These are phyloP conservation scores for Penicillium ucsense DNA, from an alignment of 495 filamentous ascomycete genomes.

Conservation along the genomic window DNA sequence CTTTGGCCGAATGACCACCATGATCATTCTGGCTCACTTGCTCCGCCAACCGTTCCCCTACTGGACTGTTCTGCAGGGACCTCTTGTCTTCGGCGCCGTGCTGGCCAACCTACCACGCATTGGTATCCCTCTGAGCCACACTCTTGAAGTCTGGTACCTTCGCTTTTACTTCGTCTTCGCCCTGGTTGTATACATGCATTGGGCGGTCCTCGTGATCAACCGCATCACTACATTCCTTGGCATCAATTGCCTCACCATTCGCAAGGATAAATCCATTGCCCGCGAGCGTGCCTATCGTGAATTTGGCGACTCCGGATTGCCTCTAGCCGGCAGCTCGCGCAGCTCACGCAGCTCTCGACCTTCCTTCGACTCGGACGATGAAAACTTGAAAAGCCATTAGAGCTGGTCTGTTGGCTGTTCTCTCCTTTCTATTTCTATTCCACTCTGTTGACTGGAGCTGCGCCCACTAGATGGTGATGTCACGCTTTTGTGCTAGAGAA, in stretches of 20 bases:
- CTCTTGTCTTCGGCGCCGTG: conserved; percentile 74
- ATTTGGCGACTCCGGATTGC: conserved; percentile 20
- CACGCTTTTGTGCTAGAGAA: too few relatives aligned
- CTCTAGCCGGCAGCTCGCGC: conserved; percentile 1
- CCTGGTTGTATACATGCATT: conserved; percentile 73
- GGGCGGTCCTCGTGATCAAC: conserved; percentile 84
- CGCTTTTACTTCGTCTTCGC: conserved; percentile 74
- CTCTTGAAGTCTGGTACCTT: conserved; percentile 69
- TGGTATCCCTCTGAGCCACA: conserved; percentile 53
- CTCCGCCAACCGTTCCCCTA: conserved; percentile 89
- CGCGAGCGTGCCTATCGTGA: conserved; percentile 33
- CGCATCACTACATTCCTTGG: conserved; percentile 86
- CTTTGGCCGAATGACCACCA: conserved; percentile 99
- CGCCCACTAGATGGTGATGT: too few relatives aligned
- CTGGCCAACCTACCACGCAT: conserved; percentile 73
- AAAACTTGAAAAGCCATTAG: conserved; percentile 18
- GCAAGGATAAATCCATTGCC: conserved; percentile 40
- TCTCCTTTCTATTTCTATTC: background rate
- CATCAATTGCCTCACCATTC: conserved; percentile 91
- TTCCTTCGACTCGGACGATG: conserved; percentile 3
- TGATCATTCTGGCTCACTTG: conserved; percentile 95
- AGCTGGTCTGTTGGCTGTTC: background rate
- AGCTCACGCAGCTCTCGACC: background rate
- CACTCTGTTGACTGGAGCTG: too few relatives aligned
- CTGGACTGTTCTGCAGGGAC: conserved; percentile 86